A percentile compares a stretch with the other conserved stretches of the same genome.
Conservation (phyloP, 2,329 filamentous ascomycete species). For the Microdochium nivale region DNA sequence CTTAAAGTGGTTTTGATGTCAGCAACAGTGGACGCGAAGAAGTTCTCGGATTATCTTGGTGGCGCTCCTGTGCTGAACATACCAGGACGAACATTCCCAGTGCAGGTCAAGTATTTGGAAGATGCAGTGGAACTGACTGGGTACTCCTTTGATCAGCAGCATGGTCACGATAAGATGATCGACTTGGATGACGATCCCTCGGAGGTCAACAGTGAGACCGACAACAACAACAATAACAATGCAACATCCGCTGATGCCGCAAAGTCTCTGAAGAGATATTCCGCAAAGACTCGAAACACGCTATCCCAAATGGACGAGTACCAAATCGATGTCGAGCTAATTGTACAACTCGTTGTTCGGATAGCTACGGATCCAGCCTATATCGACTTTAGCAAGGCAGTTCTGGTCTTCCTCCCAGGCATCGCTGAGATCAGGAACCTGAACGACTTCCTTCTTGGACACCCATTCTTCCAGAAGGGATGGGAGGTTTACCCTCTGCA, state of each 20-base stretch:
- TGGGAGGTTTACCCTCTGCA: slow-evolving; percentile 90
- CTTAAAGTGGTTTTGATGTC: slow-evolving; percentile 96
- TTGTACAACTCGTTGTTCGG: slow-evolving; percentile 68
- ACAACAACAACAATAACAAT: slow-evolving; percentile 19
- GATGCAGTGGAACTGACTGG: slow-evolving; percentile 86
- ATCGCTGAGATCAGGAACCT: slow-evolving; percentile 86
- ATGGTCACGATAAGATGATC: slow-evolving; percentile 41
- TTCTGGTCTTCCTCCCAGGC: slow-evolving; percentile 90
- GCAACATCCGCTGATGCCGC: slow-evolving; percentile 48
- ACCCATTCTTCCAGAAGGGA: slow-evolving; percentile 63
- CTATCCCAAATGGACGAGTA: slow-evolving; percentile 81
- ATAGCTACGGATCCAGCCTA: slow-evolving; percentile 64
- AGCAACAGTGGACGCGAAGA: slow-evolving; percentile 86
- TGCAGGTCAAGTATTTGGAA: slow-evolving; percentile 79
- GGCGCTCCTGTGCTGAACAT: slow-evolving; percentile 83
- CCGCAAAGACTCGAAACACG: slow-evolving; percentile 63
- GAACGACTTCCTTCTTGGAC: slow-evolving; percentile 74
- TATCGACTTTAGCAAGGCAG: slow-evolving; percentile 71
- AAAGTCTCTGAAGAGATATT: slow-evolving; percentile 65
- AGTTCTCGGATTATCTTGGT: slow-evolving; percentile 82
- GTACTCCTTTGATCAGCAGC: slow-evolving; percentile 49
- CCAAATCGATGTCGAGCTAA: slow-evolving; percentile 79
- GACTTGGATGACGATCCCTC: slow-evolving; percentile 55
- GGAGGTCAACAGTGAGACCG: slow-evolving; percentile 36
- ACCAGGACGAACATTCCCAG: slow-evolving; percentile 88